Conservation (phyloP, 176 grass and related monocot species). For the Melocanna baccifera region DNA sequence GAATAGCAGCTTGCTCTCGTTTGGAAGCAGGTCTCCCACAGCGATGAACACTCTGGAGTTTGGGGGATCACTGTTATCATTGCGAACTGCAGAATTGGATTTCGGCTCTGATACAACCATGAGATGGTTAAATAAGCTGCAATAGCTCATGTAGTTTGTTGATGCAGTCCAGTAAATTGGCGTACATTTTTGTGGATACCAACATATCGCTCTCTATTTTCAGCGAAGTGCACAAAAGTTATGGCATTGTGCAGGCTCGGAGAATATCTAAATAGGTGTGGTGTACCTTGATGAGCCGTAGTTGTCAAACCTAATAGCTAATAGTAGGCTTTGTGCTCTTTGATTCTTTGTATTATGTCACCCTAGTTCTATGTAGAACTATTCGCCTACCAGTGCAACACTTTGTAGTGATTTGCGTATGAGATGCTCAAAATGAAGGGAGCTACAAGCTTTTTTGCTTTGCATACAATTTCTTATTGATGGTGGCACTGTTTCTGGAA, state of each 20-base stretch:
- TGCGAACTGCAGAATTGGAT: not conserved
- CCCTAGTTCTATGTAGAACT: not conserved
- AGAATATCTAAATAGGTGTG: not conserved
- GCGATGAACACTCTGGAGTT: not conserved
- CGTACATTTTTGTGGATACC: not conserved
- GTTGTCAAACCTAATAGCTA: not conserved
- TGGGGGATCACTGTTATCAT: not conserved
- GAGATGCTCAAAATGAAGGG: not conserved
- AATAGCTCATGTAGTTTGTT: not conserved
- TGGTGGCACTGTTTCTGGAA: conserved; percentile 21
- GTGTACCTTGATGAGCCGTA: not conserved
- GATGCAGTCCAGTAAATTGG: not conserved
- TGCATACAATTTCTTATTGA: not conserved
- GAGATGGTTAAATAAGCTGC: not conserved
- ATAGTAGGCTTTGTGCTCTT: not conserved
- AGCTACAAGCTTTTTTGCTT: not conserved
- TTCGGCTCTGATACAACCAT: not conserved
- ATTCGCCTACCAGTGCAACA: not conserved
- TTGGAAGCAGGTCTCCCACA: not conserved
- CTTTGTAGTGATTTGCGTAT: not conserved
- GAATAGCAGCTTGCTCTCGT: not conserved
- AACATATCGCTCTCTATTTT: not conserved
- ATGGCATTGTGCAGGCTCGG: not conserved
- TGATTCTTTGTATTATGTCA: not conserved
- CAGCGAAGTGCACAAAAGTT: not conserved